Base-by-base conservation (phyloP, 2,329 filamentous ascomycete species). In the Colletotrichum noveboracense region DNA sequence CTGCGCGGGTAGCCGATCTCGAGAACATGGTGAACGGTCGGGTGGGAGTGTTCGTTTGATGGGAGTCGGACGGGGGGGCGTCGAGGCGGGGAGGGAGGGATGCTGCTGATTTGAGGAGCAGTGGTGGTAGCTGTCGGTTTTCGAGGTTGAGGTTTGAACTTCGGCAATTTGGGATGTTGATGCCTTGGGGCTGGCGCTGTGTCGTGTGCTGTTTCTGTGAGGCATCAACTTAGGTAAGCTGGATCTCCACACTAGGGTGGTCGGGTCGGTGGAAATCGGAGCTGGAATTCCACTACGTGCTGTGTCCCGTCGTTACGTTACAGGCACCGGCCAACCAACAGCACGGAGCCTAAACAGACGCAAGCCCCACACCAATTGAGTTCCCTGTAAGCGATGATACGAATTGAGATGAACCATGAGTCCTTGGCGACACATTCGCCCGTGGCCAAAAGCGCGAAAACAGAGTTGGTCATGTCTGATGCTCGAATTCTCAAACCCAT, bases 1-100 rank as follows among this genome's bases (percentile, higher is more conserved):
- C 86, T 82, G 89, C 86, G 84, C 89, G 89, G 81, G 90, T 85
- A 78, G 86, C 86, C 86, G 91, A 89, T 89, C 90, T 89, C 84
- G 90, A 91, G 84, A 92, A 86, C 90, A 92, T 92, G 84, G 81
- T 86, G 84, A 77, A 76, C 69, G 71, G 77, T 76, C 32, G 58
- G 68, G 70, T 34, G 30, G 24, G 32, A 30, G 24, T 62, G 62
- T 71, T 71, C 67, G 68, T 69, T 77, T 75, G 72, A 74, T 71
- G 62, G 58, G 74, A 66, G 64, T 66, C 55, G 66, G 55, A 66
- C 55, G 32, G 38, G 34, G 65, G 66, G 79, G 58, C 30, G 58
- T 62, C 80, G 82, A 80, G 48, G 43, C 43, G 70, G 66, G 70
- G 58, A 56, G 74, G 74, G 65, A 74, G 71, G 70, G 70, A 71